Conservation (phyloP, 192 early-diverging fungal species). For the Dissophora ornata region DNA sequence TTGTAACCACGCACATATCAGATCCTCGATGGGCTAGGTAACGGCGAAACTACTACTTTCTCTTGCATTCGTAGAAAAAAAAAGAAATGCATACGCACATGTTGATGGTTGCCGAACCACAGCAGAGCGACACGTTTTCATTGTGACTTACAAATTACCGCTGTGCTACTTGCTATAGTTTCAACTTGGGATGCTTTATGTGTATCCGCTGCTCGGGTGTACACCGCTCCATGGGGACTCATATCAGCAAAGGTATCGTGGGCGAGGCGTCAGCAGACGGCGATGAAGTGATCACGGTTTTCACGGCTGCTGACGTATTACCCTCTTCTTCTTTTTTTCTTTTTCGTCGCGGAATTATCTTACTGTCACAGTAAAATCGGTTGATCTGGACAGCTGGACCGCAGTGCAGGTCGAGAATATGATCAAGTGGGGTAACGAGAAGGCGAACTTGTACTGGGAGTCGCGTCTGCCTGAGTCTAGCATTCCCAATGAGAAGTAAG, state of each 20-base stretch:
- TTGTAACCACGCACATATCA: too few relatives aligned
- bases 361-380: slow-evolving; percentile 74
- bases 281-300: background rate
- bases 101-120: too few relatives aligned
- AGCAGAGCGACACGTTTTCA: too few relatives aligned
- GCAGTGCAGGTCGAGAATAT: slow-evolving; percentile 83
- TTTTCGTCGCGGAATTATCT: too few relatives aligned
- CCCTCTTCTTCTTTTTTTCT: background rate
- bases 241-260: slow-evolving; percentile 92
- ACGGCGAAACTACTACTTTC: background rate
- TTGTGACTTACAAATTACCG: too few relatives aligned
- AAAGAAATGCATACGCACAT: too few relatives aligned
- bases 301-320: background rate
- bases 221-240: slow-evolving; percentile 87
- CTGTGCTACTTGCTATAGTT: slow-evolving; percentile 8
- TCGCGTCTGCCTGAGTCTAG: slow-evolving; percentile 57
- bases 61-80: too few relatives aligned
- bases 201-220: slow-evolving; percentile 79
- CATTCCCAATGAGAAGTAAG: slow-evolving; percentile 65
- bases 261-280: too few relatives aligned
- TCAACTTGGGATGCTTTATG: slow-evolving; percentile 70
- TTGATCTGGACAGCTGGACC: slow-evolving; percentile 88
- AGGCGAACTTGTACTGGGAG: slow-evolving; percentile 74
- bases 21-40: slow-evolving; percentile 55
- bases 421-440: slow-evolving; percentile 84